These are phyloP conservation scores for Endoconidiophora polonica DNA, from an alignment of 2,329 filamentous ascomycete genomes.

Conservation along the genomic window DNA sequence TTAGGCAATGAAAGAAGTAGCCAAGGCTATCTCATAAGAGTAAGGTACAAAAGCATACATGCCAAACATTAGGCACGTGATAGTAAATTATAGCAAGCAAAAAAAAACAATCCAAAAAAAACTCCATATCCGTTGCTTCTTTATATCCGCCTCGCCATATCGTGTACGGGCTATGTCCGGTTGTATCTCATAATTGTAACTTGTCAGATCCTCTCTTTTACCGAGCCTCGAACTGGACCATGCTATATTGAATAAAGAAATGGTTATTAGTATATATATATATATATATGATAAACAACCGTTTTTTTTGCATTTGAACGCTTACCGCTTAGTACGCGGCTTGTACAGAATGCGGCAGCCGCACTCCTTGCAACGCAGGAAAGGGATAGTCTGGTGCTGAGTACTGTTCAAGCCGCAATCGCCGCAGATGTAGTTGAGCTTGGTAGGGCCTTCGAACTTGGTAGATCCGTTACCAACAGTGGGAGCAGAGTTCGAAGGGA, in stretches of 20 bases:
- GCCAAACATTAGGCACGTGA: too few relatives aligned
- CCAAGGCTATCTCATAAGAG: too few relatives aligned
- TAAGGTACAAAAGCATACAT: too few relatives aligned
- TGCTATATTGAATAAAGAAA: slow-evolving; percentile 34
- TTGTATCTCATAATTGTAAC: too few relatives aligned
- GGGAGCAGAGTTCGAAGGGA: slow-evolving; percentile 38
- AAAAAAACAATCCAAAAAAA: not conserved
- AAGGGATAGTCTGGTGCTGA: slow-evolving; percentile 48
- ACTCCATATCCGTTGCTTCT: not conserved
- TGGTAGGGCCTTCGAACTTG: slow-evolving; percentile 26
- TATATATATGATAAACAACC: not conserved
- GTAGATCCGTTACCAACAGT: slow-evolving; percentile 23
- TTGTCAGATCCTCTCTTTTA: slow-evolving; percentile 22
- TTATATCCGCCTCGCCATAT: not conserved
- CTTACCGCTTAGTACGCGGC: slow-evolving; percentile 89
- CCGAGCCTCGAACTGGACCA: slow-evolving; percentile 97
- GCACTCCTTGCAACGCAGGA: slow-evolving; percentile 90
- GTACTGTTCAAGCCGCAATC: slow-evolving; percentile 33
- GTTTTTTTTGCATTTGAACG: slow-evolving; percentile 12
- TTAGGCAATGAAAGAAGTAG: too few relatives aligned
- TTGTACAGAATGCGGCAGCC: slow-evolving; percentile 94
- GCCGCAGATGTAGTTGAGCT: slow-evolving; percentile 27
- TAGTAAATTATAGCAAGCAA: not conserved
- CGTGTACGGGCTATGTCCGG: not conserved
- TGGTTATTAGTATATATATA: slow-evolving; percentile 2